Conservation (phyloP, 352 stramenopile genomes). For the Plasmopara muralis region DNA sequence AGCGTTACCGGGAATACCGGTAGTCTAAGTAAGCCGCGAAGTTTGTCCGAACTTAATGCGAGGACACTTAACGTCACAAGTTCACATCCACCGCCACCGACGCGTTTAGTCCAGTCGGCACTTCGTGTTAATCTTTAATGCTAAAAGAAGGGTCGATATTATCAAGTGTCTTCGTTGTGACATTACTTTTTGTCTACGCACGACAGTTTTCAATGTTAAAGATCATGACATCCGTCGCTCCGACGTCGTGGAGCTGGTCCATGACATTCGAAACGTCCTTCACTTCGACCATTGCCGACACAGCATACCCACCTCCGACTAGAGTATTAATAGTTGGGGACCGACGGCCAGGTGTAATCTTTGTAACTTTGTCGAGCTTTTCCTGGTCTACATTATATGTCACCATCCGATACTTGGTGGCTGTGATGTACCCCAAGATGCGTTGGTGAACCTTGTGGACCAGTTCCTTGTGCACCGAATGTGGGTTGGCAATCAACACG, state of each 20-base stretch:
- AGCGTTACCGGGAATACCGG: no score
- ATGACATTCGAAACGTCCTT: conserved; percentile 90
- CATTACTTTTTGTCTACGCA: conserved; percentile 32
- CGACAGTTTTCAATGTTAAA: conserved; percentile 94
- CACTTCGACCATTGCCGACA: conserved; percentile 91
- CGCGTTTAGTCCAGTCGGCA: conserved; percentile 6
- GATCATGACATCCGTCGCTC: conserved; percentile 96
- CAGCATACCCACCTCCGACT: conserved; percentile 75
- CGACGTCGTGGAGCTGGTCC: conserved; percentile 93
- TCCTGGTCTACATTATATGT: conserved; percentile 95
- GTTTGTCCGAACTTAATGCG: no score
- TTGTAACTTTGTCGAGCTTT: conserved; percentile 78
- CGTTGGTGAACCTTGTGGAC: conserved; percentile 86
- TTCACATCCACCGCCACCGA: conserved; percentile 6
- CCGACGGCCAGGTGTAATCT: conserved; percentile 92
- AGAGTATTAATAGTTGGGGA: conserved; percentile 92
- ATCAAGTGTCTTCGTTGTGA: background rate
- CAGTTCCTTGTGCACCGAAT: conserved; percentile 60
- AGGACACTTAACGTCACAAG: background rate
- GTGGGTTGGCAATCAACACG: conserved; percentile 88
- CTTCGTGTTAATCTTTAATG: conserved; percentile 22
- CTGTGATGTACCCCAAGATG: conserved; percentile 96
- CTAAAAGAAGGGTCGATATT: background rate
- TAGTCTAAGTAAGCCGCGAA: no score
- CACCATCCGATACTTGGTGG: conserved; percentile 97